Evolutionary conservation across 805 yeast genomes (phyloP).

Genomic region (Alloascoidea africana): DNA sequence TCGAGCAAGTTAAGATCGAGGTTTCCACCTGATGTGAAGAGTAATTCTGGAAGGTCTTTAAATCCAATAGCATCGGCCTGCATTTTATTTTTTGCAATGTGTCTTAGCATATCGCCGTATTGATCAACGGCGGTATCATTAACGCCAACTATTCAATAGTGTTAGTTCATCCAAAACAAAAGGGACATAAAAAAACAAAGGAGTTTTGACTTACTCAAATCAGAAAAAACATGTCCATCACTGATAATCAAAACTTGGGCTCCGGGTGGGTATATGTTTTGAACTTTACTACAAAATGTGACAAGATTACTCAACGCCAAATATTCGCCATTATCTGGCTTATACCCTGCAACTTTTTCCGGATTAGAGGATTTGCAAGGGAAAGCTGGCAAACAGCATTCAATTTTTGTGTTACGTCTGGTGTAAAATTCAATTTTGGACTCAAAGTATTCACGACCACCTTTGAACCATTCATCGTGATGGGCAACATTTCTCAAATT

Average conservation of each 20-base stretch:
- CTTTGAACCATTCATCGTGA: conserved; percentile 32
- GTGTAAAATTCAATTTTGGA: conserved; percentile 31
- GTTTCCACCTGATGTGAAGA: too few relatives aligned
- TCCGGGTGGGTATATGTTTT: conserved; percentile 38
- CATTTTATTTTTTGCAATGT: conserved; percentile 27
- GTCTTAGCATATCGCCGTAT: conserved; percentile 28
- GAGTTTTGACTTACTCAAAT: conserved; percentile 21
- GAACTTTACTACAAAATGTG: neutral
- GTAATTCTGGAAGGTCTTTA: too few relatives aligned
- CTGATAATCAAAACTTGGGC: conserved; percentile 39
- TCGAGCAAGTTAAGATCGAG: too few relatives aligned
- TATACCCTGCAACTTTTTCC: conserved; percentile 30
- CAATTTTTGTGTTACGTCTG: conserved; percentile 28
- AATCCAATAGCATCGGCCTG: too few relatives aligned
- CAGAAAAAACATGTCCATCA: conserved; percentile 54
- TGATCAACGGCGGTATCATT: conserved; percentile 36
- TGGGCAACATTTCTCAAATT: conserved; percentile 30
- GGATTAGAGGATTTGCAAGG: conserved; percentile 49
- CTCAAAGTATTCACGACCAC: conserved; percentile 28
- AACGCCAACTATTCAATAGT: conserved; percentile 34
- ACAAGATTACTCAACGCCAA: neutral
- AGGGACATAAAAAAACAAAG: neutral
- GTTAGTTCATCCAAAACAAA: too few relatives aligned
- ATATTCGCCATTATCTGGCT: conserved; percentile 35
- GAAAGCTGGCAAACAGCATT: conserved; percentile 47